Evolutionary conservation across 352 stramenopile genomes (phyloP), one percentile per base, ranked within the genome.

Genomic region (Phytophthora sp.): DNA sequence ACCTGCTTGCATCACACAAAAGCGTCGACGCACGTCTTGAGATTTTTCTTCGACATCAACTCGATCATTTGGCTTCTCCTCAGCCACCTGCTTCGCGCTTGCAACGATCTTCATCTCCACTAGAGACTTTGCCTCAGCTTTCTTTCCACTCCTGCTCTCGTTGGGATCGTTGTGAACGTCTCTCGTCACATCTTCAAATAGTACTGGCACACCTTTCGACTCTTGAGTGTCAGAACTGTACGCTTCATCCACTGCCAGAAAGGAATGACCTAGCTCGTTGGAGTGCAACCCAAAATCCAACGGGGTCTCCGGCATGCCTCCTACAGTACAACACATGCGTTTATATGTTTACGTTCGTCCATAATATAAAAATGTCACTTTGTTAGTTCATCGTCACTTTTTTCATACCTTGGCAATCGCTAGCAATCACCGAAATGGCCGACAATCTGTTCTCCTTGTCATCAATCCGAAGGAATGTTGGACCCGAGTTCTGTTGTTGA

Each of bases 1-100:
- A 23, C 36, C 53, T 54, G 53, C 35, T 41, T 46, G 45, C 61
- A 69, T 69, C 29, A 69, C 38, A 39, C 35, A 65, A 54, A 58
- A 58, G 35, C 26, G 27, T 47, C 45, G 54, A 58, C 45, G 33
- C 38, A 65, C 35, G 27, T 65, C 54, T 55, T 54, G 44, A 52
- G 30, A 56, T 44, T 55, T 63, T 51, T 63, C 35, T 13, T 69
- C 60, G 13, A 11, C 24, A 35, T 24, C 29, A n/a, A 56, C 51
- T 15, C 56, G 41, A 8, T 54, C 16, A 11, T 35, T 51, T 31
- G 18, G 18, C 38, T 51, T 21, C 7, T 66, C 38, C 12, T 42
- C 44, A 41, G 18, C 16, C 0, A 29, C 12, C 16, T 35, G 30
- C 31, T 61, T 61, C n/a, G 18, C 36, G 20, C 47, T 31, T 12